Conservation (phyloP, 176 grass and related monocot species). For the Raddia distichophylla region DNA sequence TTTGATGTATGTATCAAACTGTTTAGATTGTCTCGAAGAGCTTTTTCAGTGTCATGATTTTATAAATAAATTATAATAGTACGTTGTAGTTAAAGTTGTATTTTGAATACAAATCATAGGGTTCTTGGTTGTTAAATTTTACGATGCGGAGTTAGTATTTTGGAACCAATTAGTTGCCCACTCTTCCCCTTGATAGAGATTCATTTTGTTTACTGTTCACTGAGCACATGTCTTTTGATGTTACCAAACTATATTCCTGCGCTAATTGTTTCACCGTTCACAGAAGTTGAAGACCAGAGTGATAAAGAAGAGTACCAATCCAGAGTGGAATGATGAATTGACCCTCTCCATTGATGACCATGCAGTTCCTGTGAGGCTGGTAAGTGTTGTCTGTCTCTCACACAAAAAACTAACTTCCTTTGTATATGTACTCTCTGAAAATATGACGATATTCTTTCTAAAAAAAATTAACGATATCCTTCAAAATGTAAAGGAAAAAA, state of each 20-base stretch:
- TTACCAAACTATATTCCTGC: neutral
- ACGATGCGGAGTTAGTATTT: too few species aligned
- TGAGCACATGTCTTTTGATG: neutral
- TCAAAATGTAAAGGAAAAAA: too few species aligned
- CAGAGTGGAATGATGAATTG: conserved; percentile 86
- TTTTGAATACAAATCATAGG: too few species aligned
- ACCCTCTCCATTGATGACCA: conserved; percentile 76
- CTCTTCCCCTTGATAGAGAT: too few species aligned
- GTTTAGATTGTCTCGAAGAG: too few species aligned
- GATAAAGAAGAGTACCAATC: conserved; percentile 65
- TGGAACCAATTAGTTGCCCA: too few species aligned
- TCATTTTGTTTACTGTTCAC: neutral
- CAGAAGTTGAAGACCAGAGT: conserved; percentile 90
- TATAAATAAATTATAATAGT: too few species aligned
- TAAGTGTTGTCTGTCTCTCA: conserved; percentile 15
- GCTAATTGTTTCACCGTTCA: neutral
- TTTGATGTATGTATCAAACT: too few species aligned
- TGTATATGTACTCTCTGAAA: neutral
- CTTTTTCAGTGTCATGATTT: too few species aligned
- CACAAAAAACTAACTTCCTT: neutral
- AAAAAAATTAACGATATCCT: neutral
- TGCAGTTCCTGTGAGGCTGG: conserved; percentile 47
- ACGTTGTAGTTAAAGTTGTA: too few species aligned
- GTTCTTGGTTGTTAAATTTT: too few species aligned
- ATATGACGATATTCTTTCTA: neutral